Evolutionary conservation across 345 rosid species (phyloP), one percentile per base, ranked within the genome.

Genomic region (Bruguiera sexangula): DNA sequence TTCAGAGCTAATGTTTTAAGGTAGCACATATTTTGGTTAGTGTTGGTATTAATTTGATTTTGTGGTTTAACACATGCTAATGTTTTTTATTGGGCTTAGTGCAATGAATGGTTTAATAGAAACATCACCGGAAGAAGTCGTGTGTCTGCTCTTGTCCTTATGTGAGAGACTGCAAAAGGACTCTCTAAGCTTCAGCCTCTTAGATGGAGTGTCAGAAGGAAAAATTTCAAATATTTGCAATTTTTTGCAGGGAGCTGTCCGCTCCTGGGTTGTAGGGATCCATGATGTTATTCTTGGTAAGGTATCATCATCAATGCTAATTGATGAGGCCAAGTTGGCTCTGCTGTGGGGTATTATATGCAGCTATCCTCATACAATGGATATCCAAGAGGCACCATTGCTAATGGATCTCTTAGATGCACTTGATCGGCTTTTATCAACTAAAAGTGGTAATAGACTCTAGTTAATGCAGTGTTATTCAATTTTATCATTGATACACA

Each of bases 101-200:
- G 91, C 88, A 15, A 72, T 90, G 74, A 81, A 87, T 83, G 80
- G 83, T 79, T 73, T 87, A 67, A 82, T 88, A 65, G 89, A 86
- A 74, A 76, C 74, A 73, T 84, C 87, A 71, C 70, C 59, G 51
- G 85, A 87, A 67, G 95, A 87, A 72, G 89, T 85, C 66, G 75
- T 90, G 65, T 70, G 32, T 76, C 73, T 91, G 77, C 80, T 92
- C 43, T 78, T 84, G 27, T 74, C 75, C 62, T 79, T 89, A 63
- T 86, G 87, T 73, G 83, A 87, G 84, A 84, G 73, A 76, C 79
- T 84, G 82, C 86, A 81, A 79, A 82, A 72, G 69, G 78, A 76
- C n/a, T 34, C 75, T 65, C 61, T 67, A 50, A 71, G 72, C 62
- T 64, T 69, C 1, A 54, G 64, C 68, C 75, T 78, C 36, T 61